Evolutionary conservation across 345 rosid species (phyloP), one percentile per base, ranked within the genome.

Genomic region (Carallia brachiata): DNA sequence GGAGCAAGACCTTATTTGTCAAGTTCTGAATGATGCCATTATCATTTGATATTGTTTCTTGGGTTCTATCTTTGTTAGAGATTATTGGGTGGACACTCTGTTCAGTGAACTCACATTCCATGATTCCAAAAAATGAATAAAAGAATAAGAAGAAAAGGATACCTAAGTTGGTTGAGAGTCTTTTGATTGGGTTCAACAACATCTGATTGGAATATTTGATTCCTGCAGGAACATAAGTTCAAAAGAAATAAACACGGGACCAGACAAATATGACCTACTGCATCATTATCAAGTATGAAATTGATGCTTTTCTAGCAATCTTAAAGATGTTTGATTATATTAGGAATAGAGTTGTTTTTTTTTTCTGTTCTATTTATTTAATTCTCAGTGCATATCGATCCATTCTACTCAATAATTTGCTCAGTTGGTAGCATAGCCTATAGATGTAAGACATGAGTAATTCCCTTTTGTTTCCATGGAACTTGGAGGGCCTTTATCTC

Each of bases 191-290:
- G 80, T 73, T 74, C 63, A 62, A 69, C 68, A 48, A 68, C 63
- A 72, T 80, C 89, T 82, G 82, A 86, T 80, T 72, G 55, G 78
- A 83, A 69, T 84, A 84, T 87, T 86, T 94, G 90, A 81, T 91
- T 91, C 89, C 85, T 94, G 97, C 96, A 94, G 97, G 97, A 95
- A 94, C 96, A 89, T 91, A 89, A 89, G 76, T 80, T 80, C 79
- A 63, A 81, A 81, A 82, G 82, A 85, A 77, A 74, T 74, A 78
- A 76, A 78, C 75, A 73, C 80, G 67, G 78, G 76, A 82, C 65
- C 79, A 57, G 78, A 62, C 83, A 73, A 70, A 87, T 86, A 79
- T 79, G 79, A 84, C 78, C 76, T 75, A 78, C 86, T 83, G 77
- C 92, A 74, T 80, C 88, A 73, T 81, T 86, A 80, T 77, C 90